These are phyloP conservation scores for Penicillium odoratum DNA, from an alignment of 495 filamentous ascomycete genomes.

Conservation along the genomic window DNA sequence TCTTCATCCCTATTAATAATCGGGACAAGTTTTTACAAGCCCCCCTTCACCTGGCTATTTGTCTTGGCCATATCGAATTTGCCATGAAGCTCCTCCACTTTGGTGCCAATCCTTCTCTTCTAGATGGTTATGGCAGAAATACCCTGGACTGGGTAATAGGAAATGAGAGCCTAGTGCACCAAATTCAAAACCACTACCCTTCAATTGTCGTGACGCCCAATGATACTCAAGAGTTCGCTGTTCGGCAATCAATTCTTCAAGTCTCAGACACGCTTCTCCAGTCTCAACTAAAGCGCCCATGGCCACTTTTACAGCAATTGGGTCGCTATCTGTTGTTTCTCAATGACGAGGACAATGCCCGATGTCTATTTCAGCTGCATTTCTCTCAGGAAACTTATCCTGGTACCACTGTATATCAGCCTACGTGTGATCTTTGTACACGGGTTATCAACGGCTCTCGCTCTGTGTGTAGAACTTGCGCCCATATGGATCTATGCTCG, in stretches of 20 bases:
- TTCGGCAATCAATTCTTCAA: slow-evolving; percentile 9
- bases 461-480: slow-evolving; percentile 1
- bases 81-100: slow-evolving; percentile 1
- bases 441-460: neutral
- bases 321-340: slow-evolving; percentile 14
- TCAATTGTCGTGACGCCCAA: neutral
- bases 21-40: slow-evolving; percentile 2
- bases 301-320: slow-evolving; percentile 11
- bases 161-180: slow-evolving; percentile 1
- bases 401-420: neutral
- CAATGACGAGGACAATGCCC: slow-evolving; percentile 1
- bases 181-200: slow-evolving; percentile 10
- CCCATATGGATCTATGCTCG: slow-evolving; percentile 8
- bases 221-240: slow-evolving; percentile 3
- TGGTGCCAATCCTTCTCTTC: slow-evolving; percentile 11
- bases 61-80: slow-evolving; percentile 4
- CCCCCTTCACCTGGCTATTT: slow-evolving; percentile 8
- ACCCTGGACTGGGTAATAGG: slow-evolving; percentile 8
- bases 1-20: neutral
- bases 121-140: slow-evolving; percentile 14
- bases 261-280: slow-evolving; percentile 1
- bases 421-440: slow-evolving; percentile 6
- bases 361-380: slow-evolving; percentile 8
- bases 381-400: neutral
- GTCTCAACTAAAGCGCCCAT: neutral